Evolutionary conservation across 106 monocot genomes (phyloP).

Genomic region (Dendrobium chrysotoxum): DNA sequence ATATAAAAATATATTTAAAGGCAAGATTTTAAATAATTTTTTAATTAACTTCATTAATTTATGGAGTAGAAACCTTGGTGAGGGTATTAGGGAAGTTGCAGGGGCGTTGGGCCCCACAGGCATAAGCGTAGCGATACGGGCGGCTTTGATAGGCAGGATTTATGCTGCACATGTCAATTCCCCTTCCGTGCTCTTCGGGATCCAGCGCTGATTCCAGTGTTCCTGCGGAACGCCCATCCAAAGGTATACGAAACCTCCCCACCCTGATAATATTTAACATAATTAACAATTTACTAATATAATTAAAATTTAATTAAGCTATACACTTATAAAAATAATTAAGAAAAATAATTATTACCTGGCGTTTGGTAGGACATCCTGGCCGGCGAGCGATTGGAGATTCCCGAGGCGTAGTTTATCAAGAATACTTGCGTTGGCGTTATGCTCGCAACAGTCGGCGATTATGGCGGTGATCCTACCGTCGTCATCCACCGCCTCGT

Average conservation of each 20-base stretch:
- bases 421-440: conserved; percentile 67
- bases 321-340: too few relatives aligned
- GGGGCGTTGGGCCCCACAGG: conserved; percentile 77
- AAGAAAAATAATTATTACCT: conserved; percentile 32
- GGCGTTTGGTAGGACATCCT: conserved; percentile 74
- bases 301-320: too few relatives aligned
- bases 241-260: conserved; percentile 77
- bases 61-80: conserved; percentile 48
- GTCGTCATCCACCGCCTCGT: conserved; percentile 70
- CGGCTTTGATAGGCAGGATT: conserved; percentile 69
- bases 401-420: conserved; percentile 71
- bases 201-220: conserved; percentile 61
- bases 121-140: conserved; percentile 79
- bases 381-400: conserved; percentile 42
- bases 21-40: neutral
- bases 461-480: conserved; percentile 65
- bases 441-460: conserved; percentile 94
- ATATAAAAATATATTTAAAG: neutral
- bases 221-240: conserved; percentile 70
- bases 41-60: neutral
- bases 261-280: conserved; percentile 34
- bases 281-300: too few relatives aligned
- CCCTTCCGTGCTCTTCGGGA: conserved; percentile 75
- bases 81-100: conserved; percentile 97
- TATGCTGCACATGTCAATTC: conserved; percentile 93